These are phyloP conservation scores for Periconia digitata DNA, from an alignment of 2,329 filamentous ascomycete genomes.

Conservation along the genomic window DNA sequence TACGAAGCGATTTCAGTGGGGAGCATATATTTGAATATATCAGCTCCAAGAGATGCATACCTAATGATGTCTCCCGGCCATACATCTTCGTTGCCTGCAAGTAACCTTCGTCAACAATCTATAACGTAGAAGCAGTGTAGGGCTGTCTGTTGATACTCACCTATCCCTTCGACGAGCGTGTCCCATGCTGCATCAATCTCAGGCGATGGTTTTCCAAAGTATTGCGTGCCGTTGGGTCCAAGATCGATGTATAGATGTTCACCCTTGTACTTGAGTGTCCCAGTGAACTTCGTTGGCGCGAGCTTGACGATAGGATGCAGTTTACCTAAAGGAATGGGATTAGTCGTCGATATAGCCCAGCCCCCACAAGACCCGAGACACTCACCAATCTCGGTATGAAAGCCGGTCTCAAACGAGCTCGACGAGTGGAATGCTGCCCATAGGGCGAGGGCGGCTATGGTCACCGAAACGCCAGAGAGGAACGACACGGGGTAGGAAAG, in stretches of 20 bases:
- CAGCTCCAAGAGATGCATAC: not conserved
- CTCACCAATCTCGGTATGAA: slow-evolving; percentile 1
- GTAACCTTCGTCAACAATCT: not conserved
- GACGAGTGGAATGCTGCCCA: not conserved
- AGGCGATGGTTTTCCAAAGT: not conserved
- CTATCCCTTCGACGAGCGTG: not conserved
- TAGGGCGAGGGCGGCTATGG: not conserved
- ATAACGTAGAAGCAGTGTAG: not conserved
- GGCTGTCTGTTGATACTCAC: not conserved
- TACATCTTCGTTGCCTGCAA: not conserved
- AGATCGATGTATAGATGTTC: not conserved
- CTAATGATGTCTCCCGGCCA: not conserved
- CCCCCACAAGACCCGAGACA: too few species aligned
- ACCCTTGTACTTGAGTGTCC: slow-evolving; percentile 1
- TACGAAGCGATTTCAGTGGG: not conserved
- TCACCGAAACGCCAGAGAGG: not conserved
- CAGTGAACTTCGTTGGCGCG: not conserved
- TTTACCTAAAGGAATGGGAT: not conserved
- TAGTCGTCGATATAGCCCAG: not conserved
- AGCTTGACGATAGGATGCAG: not conserved
- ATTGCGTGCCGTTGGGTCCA: not conserved
- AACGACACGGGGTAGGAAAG: not conserved
- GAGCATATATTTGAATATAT: not conserved
- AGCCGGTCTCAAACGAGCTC: not conserved
- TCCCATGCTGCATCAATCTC: not conserved